Base-by-base conservation (phyloP, 805 yeast species). In the Spathaspora girioi region DNA sequence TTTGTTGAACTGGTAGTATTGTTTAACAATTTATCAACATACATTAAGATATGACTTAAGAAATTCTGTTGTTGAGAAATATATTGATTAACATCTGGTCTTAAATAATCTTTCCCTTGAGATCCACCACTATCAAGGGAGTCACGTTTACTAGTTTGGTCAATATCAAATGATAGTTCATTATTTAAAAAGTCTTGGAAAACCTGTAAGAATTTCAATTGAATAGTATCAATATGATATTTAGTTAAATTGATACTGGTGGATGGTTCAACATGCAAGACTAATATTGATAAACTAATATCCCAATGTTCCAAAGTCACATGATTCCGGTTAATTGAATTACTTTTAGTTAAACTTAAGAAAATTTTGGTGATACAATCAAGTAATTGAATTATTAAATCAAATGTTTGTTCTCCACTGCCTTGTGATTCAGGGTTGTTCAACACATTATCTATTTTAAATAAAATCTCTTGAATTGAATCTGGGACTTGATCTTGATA, bases 401-500 rank as follows among this genome's bases (percentile, higher is more conserved):
- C 52, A 52, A 47, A 50, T 38, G 49, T 48, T 11, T 49, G 44
- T 19, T 50, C 55, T 5, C 47, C 52, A 2, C 46, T 19, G 6
- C 44, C 15, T 27, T 18, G 3, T 29, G n/a, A n/a, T 9, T 29
- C 14, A 10, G 32, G 11, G 2, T 3, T 5, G 54, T 54, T 52
- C 54, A 70, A 48, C 43, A 61, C 57, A 50, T 70, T 56, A 60
- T 76, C 74, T 49, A 70, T 68, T 51, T 74, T 79, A 17, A 77
- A 58, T 42, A 84, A 68, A 14, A 91, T 71, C 52, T 87, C 96
- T 27, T 82, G 79, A 17, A 91, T 72, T 73, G 93, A 85, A 64
- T 92, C 97, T 14, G 85, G 78, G 5, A 87, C 81, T 66, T 94
- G 99, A 57, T 90, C 96, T 53, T 84, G 84, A 64, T 93, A 93